Base-by-base conservation (phyloP, 139 green algal genomes). In the Pseudopediastrum boryanum region DNA sequence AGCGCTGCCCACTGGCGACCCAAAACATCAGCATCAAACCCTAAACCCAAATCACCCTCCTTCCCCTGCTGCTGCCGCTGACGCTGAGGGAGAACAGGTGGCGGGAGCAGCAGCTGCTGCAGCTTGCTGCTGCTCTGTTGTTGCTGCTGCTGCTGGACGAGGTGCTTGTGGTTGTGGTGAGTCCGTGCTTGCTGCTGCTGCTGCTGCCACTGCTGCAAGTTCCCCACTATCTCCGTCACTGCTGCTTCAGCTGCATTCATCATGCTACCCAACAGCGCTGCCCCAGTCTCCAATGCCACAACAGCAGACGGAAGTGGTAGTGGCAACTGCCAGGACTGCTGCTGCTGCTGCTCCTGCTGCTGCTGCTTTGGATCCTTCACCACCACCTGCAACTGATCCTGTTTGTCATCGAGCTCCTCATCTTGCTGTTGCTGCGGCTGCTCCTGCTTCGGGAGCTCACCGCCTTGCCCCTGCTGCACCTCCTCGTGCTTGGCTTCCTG, bases 291-390 rank as follows among this genome's bases (percentile, higher is more conserved):
- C 54, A n/a, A 7, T 9, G 54, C 54, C 13, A n/a, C 54, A 7
- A 7, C 13, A 64, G 54, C 54, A n/a, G 54, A 23, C 54, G 54
- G 7, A 19, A 19, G 48, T 19, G 48, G 19, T 19, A 19, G 16
- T n/a, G 48, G 48, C 48, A 16, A 58, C 16, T 16, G 16, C 16
- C 16, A 16, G 16, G 48, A 19, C 48, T 19, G 54, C 13, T 19
- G 54, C 54, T 64, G 54, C 54, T 64, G 54, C 54, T 64, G 54
- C 54, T 19, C 25, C 54, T 19, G 54, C 54, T 64, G 54, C 54
- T 64, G 54, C 54, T 64, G 54, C 54, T 16, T 56, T 12, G n/a
- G n/a, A n/a, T 16, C 46, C 46, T 16, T 12, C 46, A n/a, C 16
- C 46, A 16, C 46, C 46, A n/a, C 46, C 54, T 64, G 54, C 54